Conservation (phyloP, 164 flowering plant species). For the Nymphaea thermarum region DNA sequence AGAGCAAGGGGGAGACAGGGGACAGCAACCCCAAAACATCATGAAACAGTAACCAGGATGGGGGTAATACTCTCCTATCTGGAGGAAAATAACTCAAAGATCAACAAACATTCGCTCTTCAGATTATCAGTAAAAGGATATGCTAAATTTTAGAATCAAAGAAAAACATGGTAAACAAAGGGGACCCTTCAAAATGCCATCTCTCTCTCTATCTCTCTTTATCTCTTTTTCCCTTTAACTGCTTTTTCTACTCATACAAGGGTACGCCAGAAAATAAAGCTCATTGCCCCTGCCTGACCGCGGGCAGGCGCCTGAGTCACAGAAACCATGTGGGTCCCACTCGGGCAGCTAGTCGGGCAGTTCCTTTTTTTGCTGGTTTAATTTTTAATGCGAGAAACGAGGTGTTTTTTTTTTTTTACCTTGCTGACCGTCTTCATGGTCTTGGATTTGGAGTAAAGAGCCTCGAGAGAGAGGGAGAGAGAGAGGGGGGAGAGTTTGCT, state of each 20-base stretch:
- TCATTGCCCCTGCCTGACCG: neutral
- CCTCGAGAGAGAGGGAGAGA: constrained; percentile 2
- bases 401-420: neutral
- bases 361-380: neutral
- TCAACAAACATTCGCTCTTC: neutral
- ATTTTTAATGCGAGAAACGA: neutral
- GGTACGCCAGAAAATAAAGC: neutral
- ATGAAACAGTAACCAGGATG: neutral
- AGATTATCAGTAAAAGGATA: neutral
- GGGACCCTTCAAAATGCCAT: neutral
- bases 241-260: neutral
- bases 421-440: neutral
- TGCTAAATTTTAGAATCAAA: neutral
- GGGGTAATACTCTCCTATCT: neutral
- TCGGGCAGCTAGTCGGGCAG: neutral
- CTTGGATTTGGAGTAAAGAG: constrained; percentile 31
- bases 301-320: neutral
- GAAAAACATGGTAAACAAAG: neutral
- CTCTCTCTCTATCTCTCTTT: neutral
- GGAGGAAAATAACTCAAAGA: too few species aligned
- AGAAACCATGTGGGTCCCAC: neutral
- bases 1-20: neutral
- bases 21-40: neutral
- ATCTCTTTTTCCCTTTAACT: neutral
- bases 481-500: constrained; percentile 8